Evolutionary conservation across 768 basidiomycete species (phyloP).

Genomic region (Mycena pura): DNA sequence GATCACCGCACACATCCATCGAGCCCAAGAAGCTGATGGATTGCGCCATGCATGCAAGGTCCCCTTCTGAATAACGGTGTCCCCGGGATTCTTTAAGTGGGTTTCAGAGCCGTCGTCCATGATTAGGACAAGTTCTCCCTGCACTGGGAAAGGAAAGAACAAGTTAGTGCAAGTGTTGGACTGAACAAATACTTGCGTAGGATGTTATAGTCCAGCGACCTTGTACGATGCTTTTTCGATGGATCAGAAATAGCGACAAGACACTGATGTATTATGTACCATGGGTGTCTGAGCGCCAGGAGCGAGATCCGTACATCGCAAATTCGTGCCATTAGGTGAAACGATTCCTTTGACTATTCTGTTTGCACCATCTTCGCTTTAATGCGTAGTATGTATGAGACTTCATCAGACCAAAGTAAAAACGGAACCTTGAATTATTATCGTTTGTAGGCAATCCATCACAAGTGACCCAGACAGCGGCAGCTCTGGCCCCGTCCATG

Average conservation of each 20-base stretch:
- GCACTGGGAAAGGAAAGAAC: constrained; percentile 42
- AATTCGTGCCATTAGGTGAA: constrained; percentile 51
- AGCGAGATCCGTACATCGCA: constrained; percentile 60
- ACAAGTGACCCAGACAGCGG: constrained; percentile 56
- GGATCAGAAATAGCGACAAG: neutral
- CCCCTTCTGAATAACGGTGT: constrained; percentile 62
- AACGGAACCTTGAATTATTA: constrained; percentile 55
- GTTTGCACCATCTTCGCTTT: constrained; percentile 58
- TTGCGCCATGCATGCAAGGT: constrained; percentile 70
- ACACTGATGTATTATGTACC: constrained; percentile 41
- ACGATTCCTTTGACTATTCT: constrained; percentile 51
- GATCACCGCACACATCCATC: constrained; percentile 60
- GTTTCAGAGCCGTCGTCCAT: constrained; percentile 64
- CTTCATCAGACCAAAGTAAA: neutral
- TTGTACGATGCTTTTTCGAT: constrained; percentile 51
- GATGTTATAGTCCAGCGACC: constrained; percentile 68
- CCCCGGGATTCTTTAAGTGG: constrained; percentile 59
- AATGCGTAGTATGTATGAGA: neutral
- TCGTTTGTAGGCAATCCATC: constrained; percentile 59
- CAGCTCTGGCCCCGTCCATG: constrained; percentile 44
- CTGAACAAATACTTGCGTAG: constrained; percentile 45
- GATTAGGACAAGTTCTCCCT: constrained; percentile 61
- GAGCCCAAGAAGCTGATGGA: constrained; percentile 54
- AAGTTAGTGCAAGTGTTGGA: neutral
- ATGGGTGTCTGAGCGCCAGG: constrained; percentile 57